A percentile compares a stretch with the other conserved stretches of the same genome.
Conservation (phyloP, 2,329 filamentous ascomycete species). For the Rachicladosporium sp. region DNA sequence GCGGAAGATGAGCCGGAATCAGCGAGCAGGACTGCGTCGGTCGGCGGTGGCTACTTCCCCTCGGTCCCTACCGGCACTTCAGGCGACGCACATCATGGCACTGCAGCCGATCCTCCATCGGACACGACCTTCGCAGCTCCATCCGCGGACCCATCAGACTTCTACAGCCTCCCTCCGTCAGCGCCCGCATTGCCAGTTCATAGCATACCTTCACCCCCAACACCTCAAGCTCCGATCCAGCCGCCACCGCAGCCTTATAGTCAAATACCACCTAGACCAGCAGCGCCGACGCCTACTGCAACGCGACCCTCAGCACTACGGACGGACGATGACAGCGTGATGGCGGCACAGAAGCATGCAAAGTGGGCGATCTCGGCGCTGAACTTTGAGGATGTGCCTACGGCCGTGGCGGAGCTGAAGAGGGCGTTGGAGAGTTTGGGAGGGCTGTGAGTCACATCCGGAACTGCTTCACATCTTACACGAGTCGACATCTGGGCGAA, state of each 20-base stretch:
- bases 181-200: background rate
- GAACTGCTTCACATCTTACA: too few relatives aligned
- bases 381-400: conserved; percentile 90
- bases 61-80: conserved; percentile 36
- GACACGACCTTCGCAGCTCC: conserved; percentile 7
- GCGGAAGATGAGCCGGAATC: conserved; percentile 15
- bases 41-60: conserved; percentile 49
- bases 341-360: conserved; percentile 83
- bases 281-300: background rate
- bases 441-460: conserved; percentile 17
- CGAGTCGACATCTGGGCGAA: too few relatives aligned
- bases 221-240: background rate
- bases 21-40: conserved; percentile 31
- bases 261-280: conserved; percentile 3
- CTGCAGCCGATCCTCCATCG: conserved; percentile 2
- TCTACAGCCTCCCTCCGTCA: conserved; percentile 10
- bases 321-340: conserved; percentile 57
- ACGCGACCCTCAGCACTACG: background rate
- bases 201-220: too few relatives aligned
- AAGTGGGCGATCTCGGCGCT: conserved; percentile 94
- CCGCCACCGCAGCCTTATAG: background rate
- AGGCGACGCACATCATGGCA: conserved; percentile 16
- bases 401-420: conserved; percentile 73
- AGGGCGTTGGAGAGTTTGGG: conserved; percentile 62
- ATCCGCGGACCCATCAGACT: conserved; percentile 9